Evolutionary conservation across 345 rosid genomes (phyloP), one percentile per base, ranked within the genome.

Genomic region (Corymbia maculata): DNA sequence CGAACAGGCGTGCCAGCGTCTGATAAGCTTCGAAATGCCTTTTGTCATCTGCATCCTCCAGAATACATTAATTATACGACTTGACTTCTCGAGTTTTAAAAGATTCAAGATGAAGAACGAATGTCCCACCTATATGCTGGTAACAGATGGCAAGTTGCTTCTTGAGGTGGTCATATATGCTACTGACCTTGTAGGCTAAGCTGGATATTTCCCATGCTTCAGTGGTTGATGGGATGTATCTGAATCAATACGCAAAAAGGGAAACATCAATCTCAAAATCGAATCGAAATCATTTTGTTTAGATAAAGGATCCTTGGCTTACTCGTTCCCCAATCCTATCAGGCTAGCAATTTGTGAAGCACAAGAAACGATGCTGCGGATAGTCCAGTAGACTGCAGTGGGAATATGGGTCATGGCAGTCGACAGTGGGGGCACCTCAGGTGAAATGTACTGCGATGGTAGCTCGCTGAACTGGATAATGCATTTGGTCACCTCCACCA

Each of bases 401-500:
- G 95, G 95, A 22, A 94, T 92, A 86, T 91, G 90, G 44, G 93
- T 91, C 70, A 90, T 87, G 89, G 95, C 94, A 32, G 85, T 86
- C 2, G 90, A 32, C 86, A 93, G 88, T 52, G 90, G 91, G 19
- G 93, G 93, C 14, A 61, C 49, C 30, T 92, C 95, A 4, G 90
- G 32, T 79, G 91, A 84, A 49, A 92, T 94, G 89, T 93, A 92
- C 44, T 91, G 93, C n/a, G 93, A 30, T 3, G 94, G 94, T 15
- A 93, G 93, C 86, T 92, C 91, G 87, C 88, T 88, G 90, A 94
- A 92, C 90, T 88, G 86, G 79, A 91, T 90, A 42, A 95, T 91
- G 91, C 96, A 93, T 86, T 88, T 94, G 90, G 96, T 92, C n/a
- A 94, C 93, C 64, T 93, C 94, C 90, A 93, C 52, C 89, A 91